Base-by-base conservation (phyloP, 768 basidiomycete genomes). In the Dentipellis fragilis region DNA sequence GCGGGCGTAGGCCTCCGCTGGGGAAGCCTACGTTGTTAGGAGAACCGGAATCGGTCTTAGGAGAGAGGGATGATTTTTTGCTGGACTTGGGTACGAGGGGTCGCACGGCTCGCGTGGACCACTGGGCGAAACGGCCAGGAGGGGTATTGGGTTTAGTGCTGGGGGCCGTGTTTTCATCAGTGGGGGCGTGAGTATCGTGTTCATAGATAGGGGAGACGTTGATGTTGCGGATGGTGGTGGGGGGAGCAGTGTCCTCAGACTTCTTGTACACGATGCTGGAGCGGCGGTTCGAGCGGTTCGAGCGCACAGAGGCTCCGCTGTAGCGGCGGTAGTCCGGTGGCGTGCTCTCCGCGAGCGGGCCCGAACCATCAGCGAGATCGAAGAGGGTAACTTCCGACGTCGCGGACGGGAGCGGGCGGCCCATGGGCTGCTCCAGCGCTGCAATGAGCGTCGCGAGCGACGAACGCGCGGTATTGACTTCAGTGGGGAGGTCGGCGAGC, bases 221-320 rank as follows among this genome's bases (percentile, higher is more conserved):
- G 62, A 80, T 82, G 54, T 84, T 81, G 63, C 79, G 79, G 61
- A 29, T 29, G 29, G 29, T 29, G 29, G 29, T 6, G 29, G 29
- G 29, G 29, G 29, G 29, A 29, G 29, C 29, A 6, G 29, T 29
- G 42, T 80, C 73, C 59, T 80, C 77, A 52, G 84, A 81, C 71
- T 76, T 81, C 63, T 83, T 79, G 69, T 85, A 84, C 57, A 77
- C 70, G 68, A 85, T 81, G 62, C 80, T 82, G 54, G 84, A 81
- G 63, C 79, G 79, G 61, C 75, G 74, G 51, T 51, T 55, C 54
- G 54, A 52, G 11, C 60, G 21, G 63, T 49, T 47, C 57, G 61
- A 38, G 58, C 45, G 10, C 19, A 6, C 12, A 63, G 59, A 49
- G 59, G 54, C 59, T 54, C 46, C 29, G 65, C 65, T 34, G 64